phyloP scores from a whole-genome alignment of 345 rosid species.

The Salix koriyanagi region DNA sequence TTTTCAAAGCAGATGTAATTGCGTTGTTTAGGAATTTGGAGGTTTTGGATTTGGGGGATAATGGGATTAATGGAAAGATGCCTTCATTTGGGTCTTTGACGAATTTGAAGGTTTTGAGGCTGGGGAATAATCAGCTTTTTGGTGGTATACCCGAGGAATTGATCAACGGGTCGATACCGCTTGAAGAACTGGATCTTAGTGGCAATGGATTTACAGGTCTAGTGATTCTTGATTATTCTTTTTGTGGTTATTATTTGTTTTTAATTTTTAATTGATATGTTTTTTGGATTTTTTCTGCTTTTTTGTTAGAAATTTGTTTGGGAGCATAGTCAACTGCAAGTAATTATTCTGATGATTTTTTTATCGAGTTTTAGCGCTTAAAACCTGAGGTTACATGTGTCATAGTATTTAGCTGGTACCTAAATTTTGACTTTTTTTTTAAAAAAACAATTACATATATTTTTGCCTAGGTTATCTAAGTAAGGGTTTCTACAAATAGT shows the following conservation, averaged over 20 bases:
- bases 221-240: constrained; percentile 11
- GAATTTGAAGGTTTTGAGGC: constrained; percentile 48
- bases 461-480: background rate
- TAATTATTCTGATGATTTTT: background rate
- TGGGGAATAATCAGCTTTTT: constrained; percentile 59
- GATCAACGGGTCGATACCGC: constrained; percentile 47
- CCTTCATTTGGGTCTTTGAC: constrained; percentile 56
- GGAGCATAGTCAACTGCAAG: background rate
- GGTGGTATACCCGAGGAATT: constrained; percentile 63
- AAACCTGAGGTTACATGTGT: background rate
- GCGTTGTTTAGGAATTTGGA: constrained; percentile 61
- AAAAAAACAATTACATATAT: background rate
- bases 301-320: background rate
- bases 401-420: constrained; percentile 2
- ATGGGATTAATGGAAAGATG: constrained; percentile 54
- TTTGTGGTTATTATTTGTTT: background rate
- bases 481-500: background rate
- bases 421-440: background rate
- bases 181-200: constrained; percentile 84
- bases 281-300: background rate
- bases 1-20: constrained; percentile 47
- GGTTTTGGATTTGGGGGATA: constrained; percentile 57
- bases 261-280: background rate
- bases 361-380: background rate
- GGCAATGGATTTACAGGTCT: constrained; percentile 84